Conservation (phyloP, 176 grass and related monocot genomes). For the Triticum urartu region DNA sequence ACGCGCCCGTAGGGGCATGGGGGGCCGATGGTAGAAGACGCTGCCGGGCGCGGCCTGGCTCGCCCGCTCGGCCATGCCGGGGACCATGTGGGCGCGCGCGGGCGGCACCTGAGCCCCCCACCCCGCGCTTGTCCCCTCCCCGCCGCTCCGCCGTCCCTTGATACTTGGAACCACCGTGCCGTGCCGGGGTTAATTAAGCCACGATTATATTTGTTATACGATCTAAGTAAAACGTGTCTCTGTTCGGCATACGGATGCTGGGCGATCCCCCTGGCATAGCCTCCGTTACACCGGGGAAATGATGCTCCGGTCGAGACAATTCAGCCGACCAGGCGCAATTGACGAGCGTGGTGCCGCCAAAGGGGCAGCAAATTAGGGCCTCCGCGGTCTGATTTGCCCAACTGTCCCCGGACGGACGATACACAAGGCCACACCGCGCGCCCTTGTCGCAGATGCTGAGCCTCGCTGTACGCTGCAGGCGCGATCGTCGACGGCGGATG, state of each 20-base stretch:
- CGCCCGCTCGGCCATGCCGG: slow-evolving; percentile 3
- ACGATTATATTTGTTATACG: no score
- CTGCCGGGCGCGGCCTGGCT: background rate
- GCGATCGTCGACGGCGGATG: no score
- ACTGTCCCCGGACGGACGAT: slow-evolving; percentile 14
- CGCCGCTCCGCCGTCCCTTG: background rate
- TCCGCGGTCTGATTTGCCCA: background rate
- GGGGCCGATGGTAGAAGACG: background rate
- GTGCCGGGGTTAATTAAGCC: background rate
- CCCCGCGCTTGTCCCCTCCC: background rate
- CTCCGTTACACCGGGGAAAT: background rate
- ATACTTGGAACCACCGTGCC: background rate
- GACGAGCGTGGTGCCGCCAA: slow-evolving; percentile 18
- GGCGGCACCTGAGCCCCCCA: slow-evolving; percentile 16
- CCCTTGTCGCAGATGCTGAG: background rate
- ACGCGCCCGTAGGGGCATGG: no score
- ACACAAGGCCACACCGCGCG: background rate
- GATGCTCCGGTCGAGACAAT: background rate
- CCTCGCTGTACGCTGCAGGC: background rate
- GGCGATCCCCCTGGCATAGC: background rate
- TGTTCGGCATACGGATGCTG: background rate
- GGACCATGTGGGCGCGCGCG: background rate
- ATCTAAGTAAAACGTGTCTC: background rate
- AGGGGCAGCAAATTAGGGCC: background rate
- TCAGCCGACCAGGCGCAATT: slow-evolving; percentile 22